Percentiles rank a stretch among this genome's conserved stretches.
Conservation (phyloP, 129 eudicot genomes). For the Glebionis coronaria region DNA sequence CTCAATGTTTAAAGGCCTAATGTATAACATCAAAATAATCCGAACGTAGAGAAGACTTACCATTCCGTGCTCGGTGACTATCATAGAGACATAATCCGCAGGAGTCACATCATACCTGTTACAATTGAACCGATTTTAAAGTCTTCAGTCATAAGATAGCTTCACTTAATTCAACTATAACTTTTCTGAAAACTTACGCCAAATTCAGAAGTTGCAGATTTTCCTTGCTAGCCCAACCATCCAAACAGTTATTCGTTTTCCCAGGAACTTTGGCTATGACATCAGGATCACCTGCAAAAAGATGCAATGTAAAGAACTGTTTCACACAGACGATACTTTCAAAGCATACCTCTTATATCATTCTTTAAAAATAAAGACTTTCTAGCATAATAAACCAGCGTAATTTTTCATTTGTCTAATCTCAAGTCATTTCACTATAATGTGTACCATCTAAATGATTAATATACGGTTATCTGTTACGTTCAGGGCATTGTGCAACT, state of each 20-base stretch:
- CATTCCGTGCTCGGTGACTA: constrained; percentile 91
- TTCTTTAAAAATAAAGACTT: no score
- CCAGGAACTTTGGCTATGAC: constrained; percentile 73
- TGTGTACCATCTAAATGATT: no score
- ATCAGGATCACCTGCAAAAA: constrained; percentile 78
- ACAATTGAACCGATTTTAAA: constrained; percentile 20
- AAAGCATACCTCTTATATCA: no score
- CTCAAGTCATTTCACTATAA: no score
- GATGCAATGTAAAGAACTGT: no score
- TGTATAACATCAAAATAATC: background rate
- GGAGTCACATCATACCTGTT: constrained; percentile 90
- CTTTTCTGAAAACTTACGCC: constrained; percentile 45
- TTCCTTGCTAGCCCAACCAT: constrained; percentile 54
- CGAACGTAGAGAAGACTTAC: constrained; percentile 39
- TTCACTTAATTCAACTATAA: constrained; percentile 29
- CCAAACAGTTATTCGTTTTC: constrained; percentile 43
- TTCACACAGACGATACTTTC: no score
- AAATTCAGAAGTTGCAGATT: constrained; percentile 72
- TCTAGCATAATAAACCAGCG: no score
- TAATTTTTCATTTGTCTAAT: background rate
- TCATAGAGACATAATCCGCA: constrained; percentile 77
- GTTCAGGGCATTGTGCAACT: no score
- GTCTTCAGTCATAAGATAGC: constrained; percentile 5
- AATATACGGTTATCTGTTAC: no score
- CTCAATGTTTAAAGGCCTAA: constrained; percentile 12